A percentile compares a stretch with the other conserved stretches of the same genome.
Evolutionary conservation across 2,329 filamentous ascomycete genomes (phyloP).

Genomic region (Penicillium sp.): DNA sequence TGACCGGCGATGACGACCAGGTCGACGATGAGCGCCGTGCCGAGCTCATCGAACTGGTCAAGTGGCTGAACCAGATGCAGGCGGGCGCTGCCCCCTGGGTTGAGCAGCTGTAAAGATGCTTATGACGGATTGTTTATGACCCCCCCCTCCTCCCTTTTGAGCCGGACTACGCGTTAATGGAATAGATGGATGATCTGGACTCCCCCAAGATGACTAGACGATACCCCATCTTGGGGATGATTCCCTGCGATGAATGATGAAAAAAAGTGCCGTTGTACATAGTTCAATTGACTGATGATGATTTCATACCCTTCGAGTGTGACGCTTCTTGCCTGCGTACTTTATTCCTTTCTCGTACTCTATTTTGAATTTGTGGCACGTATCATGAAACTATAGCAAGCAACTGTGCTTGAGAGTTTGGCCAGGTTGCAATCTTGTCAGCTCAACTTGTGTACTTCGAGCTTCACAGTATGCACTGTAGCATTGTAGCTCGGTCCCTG

Average conservation of each 20-base stretch:
- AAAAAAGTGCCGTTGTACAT: constrained; percentile 34
- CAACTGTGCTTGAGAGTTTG: not conserved
- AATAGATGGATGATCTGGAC: constrained; percentile 32
- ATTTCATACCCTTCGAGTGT: not conserved
- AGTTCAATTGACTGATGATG: constrained; percentile 23
- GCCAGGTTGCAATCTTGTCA: not conserved
- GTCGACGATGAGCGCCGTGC: constrained; percentile 51
- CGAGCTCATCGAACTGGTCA: constrained; percentile 51
- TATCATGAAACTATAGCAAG: too few species aligned
- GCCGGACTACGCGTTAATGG: constrained; percentile 28
- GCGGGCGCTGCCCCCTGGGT: constrained; percentile 43
- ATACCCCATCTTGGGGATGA: constrained; percentile 32
- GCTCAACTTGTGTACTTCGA: not conserved
- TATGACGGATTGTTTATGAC: constrained; percentile 12
- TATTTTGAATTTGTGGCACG: too few species aligned
- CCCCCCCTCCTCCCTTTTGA: constrained; percentile 7
- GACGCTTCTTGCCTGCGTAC: not conserved
- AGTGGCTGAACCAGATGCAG: constrained; percentile 51
- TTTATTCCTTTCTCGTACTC: not conserved
- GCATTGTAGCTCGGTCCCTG: not conserved
- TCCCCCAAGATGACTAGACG: constrained; percentile 33
- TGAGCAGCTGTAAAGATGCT: constrained; percentile 37
- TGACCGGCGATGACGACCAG: constrained; percentile 49
- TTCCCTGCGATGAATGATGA: constrained; percentile 35
- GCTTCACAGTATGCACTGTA: not conserved